phyloP scores from a whole-genome alignment of 345 rosid species.

The Trapa incisa region DNA sequence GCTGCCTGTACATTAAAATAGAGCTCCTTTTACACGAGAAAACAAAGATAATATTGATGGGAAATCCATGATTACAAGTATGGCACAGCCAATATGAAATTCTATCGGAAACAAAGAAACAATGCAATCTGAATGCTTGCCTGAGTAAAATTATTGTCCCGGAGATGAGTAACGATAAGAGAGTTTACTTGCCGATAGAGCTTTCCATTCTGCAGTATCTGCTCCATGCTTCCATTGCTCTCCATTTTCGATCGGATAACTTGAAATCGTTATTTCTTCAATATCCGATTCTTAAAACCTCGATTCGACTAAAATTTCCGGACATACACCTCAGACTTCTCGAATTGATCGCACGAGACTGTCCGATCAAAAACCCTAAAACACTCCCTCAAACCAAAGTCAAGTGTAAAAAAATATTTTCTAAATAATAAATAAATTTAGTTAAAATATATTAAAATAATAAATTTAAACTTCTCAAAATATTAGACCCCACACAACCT shows the following conservation, averaged over 20 bases:
- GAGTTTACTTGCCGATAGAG: conserved; percentile 53
- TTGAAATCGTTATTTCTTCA: neutral
- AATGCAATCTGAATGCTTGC: conserved; percentile 10
- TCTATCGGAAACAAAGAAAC: neutral
- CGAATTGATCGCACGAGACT: neutral
- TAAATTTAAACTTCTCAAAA: too few relatives aligned
- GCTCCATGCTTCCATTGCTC: conserved; percentile 44
- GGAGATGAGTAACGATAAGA: conserved; percentile 82
- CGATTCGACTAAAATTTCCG: neutral
- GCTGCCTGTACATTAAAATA: conserved; percentile 43
- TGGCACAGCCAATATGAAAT: neutral
- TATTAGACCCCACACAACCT: too few relatives aligned
- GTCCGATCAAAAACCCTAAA: neutral
- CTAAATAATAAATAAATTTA: too few relatives aligned
- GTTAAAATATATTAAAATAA: too few relatives aligned
- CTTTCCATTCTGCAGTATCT: conserved; percentile 57
- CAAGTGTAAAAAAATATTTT: too few relatives aligned
- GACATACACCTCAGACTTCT: neutral
- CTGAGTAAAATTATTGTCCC: conserved; percentile 61
- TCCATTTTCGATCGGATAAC: neutral
- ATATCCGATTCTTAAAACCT: neutral
- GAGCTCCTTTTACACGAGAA: neutral
- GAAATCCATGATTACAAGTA: neutral
- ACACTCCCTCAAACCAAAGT: neutral
- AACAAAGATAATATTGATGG: neutral